phyloP scores from a whole-genome alignment of 352 stramenopile species.

The Hyaloperonospora arabidopsidis region DNA sequence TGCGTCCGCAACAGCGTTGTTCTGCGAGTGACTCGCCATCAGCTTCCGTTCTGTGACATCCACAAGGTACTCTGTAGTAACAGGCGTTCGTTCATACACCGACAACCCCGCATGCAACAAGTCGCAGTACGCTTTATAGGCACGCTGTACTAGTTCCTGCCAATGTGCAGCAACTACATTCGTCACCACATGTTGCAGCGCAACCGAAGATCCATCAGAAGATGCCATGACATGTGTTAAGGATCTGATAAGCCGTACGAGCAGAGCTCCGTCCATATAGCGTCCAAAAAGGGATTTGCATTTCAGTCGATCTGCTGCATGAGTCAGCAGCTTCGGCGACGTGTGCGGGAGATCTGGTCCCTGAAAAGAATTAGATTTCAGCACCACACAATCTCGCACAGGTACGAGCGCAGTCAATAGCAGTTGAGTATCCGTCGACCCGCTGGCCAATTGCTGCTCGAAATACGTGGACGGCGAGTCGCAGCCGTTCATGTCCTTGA shows the following conservation, averaged over 20 bases:
- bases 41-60: conserved; percentile 68
- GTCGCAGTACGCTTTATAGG: conserved; percentile 53
- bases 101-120: conserved; percentile 48
- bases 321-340: conserved; percentile 46
- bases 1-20: conserved; percentile 42
- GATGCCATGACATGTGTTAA: conserved; percentile 35
- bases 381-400: conserved; percentile 45
- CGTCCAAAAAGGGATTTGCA: conserved; percentile 62
- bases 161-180: conserved; percentile 60
- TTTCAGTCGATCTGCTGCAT: conserved; percentile 41
- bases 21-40: conserved; percentile 29
- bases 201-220: conserved; percentile 27
- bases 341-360: conserved; percentile 38
- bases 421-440: conserved; percentile 47
- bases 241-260: conserved; percentile 48
- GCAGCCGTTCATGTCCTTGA: conserved; percentile 68
- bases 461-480: conserved; percentile 61
- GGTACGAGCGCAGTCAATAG: conserved; percentile 35
- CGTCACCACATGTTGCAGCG: conserved; percentile 50
- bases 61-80: conserved; percentile 58
- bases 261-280: conserved; percentile 43
- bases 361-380: conserved; percentile 49
- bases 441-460: conserved; percentile 42
- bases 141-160: conserved; percentile 47
- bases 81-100: conserved; percentile 49